Percentiles rank a stretch among this genome's conserved stretches.
These are phyloP conservation scores for Jatropha podagrica DNA, from an alignment of 441 rosid genomes.

Conservation along the genomic window DNA sequence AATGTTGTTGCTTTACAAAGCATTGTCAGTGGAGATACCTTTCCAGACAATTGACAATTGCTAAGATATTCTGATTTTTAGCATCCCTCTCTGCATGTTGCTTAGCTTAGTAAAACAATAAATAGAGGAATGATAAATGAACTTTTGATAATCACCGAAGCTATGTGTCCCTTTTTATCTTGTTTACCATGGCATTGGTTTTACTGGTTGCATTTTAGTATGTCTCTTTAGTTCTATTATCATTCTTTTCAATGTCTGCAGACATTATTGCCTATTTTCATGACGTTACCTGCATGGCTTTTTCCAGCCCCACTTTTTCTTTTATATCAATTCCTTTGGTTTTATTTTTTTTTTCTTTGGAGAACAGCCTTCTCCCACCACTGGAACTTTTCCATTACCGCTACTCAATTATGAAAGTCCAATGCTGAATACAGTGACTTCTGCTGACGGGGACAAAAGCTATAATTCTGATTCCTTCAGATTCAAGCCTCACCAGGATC, in stretches of 20 bases:
- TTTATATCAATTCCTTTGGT: not conserved
- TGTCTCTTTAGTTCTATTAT: not conserved
- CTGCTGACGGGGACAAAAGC: constrained; percentile 22
- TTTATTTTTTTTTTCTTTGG: constrained; percentile 1
- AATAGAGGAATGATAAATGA: not conserved
- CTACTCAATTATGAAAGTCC: constrained; percentile 27
- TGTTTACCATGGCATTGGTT: not conserved
- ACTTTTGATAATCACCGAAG: not conserved
- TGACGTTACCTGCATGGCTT: not conserved
- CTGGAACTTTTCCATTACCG: constrained; percentile 45
- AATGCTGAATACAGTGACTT: constrained; percentile 20
- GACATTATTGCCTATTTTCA: not conserved
- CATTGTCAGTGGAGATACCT: not conserved
- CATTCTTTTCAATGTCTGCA: not conserved
- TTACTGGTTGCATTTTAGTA: not conserved
- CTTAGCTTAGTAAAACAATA: not conserved
- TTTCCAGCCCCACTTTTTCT: not conserved
- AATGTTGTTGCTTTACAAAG: not conserved
- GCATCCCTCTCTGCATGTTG: not conserved
- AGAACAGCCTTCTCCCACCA: constrained; percentile 53
- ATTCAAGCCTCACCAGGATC: constrained; percentile 26
- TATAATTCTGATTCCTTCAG: constrained; percentile 25
- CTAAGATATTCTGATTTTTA: not conserved
- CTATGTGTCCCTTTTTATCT: no score
- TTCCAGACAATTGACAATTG: not conserved